Base-by-base conservation (phyloP, 768 basidiomycete species). In the Cystobasidium onofrii region DNA sequence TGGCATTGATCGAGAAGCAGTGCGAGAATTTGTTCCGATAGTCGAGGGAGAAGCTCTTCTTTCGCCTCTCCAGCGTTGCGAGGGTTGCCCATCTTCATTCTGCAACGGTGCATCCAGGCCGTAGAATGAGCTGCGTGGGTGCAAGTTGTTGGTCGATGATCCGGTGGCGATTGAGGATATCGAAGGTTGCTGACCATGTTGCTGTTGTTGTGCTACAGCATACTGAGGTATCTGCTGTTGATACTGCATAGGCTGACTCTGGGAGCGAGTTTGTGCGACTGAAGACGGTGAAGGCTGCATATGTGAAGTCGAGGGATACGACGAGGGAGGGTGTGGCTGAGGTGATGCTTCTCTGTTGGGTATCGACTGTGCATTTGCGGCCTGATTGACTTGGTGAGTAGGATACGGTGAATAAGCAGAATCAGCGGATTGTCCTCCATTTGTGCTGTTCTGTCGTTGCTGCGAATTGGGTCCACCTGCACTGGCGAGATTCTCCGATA, bases 111-210 rank as follows among this genome's bases (percentile, higher is more conserved):
- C 69, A 20, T 71, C 69, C 2, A 71, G 52, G 3, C 10, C 69
- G 54, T 71, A 71, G 69, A 71, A 71, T 23, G 69, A 71, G 39
- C 43, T 50, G 44, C 65, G 65, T 1, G 27, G 43, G 2, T 29
- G 23, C 27, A 39, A n/a, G 36, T 64, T 36, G 36, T 7, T n/a
- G n/a, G n/a, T 13, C 44, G 57, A 60, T 31, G 44, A n/a, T 31
- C 44, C 65, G 27, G 65, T 50, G 65, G 65, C 41, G 43, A 46
- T 52, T 4, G 65, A 41, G 43, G 63, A 39, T 3, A 27, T 39
- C 39, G 63, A 64, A 39, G 41, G 41, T 44, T 67, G 65, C 27
- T 52, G 65, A 23, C 12, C n/a, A 18, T 43, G 29, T 25, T 67
- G 65, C 27, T 52, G 29, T 25, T 67, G 65, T 23, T 52, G 65